Evolutionary conservation across 1,139 yeast species (phyloP).

Genomic region (Scheffersomyces cryptocercus): DNA sequence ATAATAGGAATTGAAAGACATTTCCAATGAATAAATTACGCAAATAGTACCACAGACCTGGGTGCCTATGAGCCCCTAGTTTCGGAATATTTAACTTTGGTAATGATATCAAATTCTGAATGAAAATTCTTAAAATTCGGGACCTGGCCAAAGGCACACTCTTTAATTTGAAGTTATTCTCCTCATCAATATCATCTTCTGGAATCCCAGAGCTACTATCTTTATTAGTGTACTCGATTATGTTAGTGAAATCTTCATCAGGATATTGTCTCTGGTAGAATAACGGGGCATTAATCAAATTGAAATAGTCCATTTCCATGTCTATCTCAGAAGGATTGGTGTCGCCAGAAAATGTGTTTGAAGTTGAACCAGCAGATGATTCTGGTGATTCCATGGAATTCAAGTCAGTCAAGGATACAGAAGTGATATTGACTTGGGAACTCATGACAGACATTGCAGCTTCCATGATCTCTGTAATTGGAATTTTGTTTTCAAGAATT

Average conservation of each 20-base stretch:
- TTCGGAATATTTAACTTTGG: constrained; percentile 41
- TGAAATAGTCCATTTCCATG: constrained; percentile 25
- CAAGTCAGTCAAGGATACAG: background rate
- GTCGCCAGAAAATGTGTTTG: constrained; percentile 3
- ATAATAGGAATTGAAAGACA: constrained; percentile 39
- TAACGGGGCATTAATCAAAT: constrained; percentile 30
- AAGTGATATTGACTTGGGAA: constrained; percentile 3
- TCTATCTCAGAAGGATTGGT: constrained; percentile 10
- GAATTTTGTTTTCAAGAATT: constrained; percentile 33
- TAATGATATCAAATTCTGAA: constrained; percentile 26
- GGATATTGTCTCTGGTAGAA: constrained; percentile 25
- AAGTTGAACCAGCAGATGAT: constrained; percentile 1
- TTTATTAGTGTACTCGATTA: constrained; percentile 19
- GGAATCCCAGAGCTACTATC: constrained; percentile 5
- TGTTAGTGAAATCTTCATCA: constrained; percentile 35
- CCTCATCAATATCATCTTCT: constrained; percentile 11
- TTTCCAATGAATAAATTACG: constrained; percentile 44
- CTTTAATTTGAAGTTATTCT: constrained; percentile 16
- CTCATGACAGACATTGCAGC: constrained; percentile 19
- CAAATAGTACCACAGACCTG: constrained; percentile 45
- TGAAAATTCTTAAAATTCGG: constrained; percentile 13
- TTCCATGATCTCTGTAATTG: constrained; percentile 13
- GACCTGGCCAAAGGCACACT: constrained; percentile 12
- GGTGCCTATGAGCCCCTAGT: constrained; percentile 41
- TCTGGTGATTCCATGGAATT: constrained; percentile 8